Conservation (phyloP, 1,139 yeast species). For the Casaregolazyma lundiana region DNA sequence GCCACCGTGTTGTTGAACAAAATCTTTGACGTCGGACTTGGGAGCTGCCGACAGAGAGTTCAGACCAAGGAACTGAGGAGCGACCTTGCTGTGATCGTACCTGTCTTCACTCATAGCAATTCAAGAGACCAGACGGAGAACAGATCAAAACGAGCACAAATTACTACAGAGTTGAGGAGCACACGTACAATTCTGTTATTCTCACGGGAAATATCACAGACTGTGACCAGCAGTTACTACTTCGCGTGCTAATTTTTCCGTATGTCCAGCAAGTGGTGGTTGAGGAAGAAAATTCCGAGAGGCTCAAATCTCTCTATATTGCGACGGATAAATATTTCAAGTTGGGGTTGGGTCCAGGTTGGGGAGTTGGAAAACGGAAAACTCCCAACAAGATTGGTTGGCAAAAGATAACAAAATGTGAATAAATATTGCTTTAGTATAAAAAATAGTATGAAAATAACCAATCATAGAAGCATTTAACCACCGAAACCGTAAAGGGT, state of each 20-base stretch:
- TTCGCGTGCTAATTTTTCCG: too few species aligned
- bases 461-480: constrained; percentile 38
- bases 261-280: not conserved
- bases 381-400: not conserved
- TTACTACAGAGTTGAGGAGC: too few species aligned
- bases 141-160: not conserved
- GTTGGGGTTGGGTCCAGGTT: not conserved
- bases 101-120: constrained; percentile 1
- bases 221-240: too few species aligned
- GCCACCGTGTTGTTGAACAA: constrained; percentile 82
- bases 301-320: not conserved
- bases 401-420: not conserved
- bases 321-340: not conserved
- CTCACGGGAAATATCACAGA: too few species aligned
- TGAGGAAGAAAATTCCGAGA: not conserved
- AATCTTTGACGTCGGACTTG: constrained; percentile 70
- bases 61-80: constrained; percentile 74
- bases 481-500: constrained; percentile 99
- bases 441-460: not conserved
- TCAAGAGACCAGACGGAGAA: too few species aligned
- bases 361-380: constrained; percentile 6
- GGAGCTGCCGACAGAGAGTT: constrained; percentile 73
- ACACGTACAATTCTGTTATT: too few species aligned
- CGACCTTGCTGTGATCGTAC: constrained; percentile 39
- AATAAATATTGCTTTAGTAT: constrained; percentile 1